A percentile compares a stretch with the other conserved stretches of the same genome.
Evolutionary conservation across 495 filamentous ascomycete species (phyloP).

Genomic region (Pyrenopolyporus hunteri): DNA sequence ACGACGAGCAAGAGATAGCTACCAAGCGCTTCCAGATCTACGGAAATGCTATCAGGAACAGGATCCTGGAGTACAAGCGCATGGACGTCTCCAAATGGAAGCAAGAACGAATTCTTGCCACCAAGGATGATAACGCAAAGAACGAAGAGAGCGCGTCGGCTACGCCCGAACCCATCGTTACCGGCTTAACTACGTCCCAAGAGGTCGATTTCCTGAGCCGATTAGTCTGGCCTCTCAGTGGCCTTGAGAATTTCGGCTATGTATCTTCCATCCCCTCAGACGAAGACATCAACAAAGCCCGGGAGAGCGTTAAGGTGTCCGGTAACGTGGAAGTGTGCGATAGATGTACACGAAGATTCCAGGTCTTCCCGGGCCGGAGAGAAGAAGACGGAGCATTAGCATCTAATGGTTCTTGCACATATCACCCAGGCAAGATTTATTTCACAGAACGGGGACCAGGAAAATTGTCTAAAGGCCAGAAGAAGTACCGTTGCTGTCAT

Average conservation of each 20-base stretch:
- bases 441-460: conserved; percentile 52
- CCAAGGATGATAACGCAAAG: conserved; percentile 25
- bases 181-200: conserved; percentile 67
- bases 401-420: conserved; percentile 73
- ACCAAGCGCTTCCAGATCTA: conserved; percentile 72
- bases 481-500: conserved; percentile 78
- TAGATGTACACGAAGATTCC: conserved; percentile 82
- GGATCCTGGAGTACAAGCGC: conserved; percentile 73
- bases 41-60: conserved; percentile 77
- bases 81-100: conserved; percentile 74
- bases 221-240: conserved; percentile 64
- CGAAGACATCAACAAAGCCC: conserved; percentile 58
- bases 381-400: conserved; percentile 80
- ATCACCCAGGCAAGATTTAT: conserved; percentile 73
- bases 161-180: conserved; percentile 59
- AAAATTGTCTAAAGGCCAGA: conserved; percentile 56
- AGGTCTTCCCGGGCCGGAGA: conserved; percentile 87
- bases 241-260: conserved; percentile 73
- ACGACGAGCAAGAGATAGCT: conserved; percentile 83
- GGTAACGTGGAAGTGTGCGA: conserved; percentile 87
- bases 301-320: conserved; percentile 65
- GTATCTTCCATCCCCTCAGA: conserved; percentile 67
- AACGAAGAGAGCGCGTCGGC: conserved; percentile 32
- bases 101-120: conserved; percentile 45
- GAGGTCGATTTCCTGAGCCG: conserved; percentile 69